Percentiles rank a stretch among this genome's conserved stretches.
Conservation (phyloP, 2,329 filamentous ascomycete species). For the Pseudocercospora fuligena region DNA sequence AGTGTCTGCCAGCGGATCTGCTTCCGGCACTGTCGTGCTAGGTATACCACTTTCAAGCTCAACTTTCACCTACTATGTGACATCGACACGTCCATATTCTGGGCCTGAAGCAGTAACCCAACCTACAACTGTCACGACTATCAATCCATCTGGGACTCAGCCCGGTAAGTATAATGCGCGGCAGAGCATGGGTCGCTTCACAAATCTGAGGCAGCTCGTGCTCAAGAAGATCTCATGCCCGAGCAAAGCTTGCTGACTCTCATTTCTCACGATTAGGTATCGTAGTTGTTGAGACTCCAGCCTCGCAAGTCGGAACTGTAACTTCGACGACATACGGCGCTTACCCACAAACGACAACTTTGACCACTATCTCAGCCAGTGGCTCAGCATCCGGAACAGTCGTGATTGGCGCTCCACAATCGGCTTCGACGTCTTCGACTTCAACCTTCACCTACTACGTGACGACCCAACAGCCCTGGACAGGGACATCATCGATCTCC, state of each 20-base stretch:
- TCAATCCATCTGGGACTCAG: neutral
- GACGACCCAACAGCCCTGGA: constrained; percentile 1
- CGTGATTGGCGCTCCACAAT: constrained; percentile 1
- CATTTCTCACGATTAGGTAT: neutral
- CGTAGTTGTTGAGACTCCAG: constrained; percentile 4
- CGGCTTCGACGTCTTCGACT: neutral
- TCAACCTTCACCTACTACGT: constrained; percentile 4
- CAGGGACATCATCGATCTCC: constrained; percentile 2
- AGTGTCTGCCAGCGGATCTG: neutral
- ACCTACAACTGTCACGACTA: neutral
- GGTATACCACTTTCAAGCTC: neutral
- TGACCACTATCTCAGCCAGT: constrained; percentile 12
- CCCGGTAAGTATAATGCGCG: neutral
- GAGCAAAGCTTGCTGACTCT: neutral
- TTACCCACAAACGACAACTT: constrained; percentile 4
- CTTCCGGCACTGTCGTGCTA: neutral
- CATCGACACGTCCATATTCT: neutral
- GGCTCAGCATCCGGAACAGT: constrained; percentile 5
- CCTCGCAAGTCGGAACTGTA: constrained; percentile 1
- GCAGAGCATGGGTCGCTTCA: no score
- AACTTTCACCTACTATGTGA: constrained; percentile 8
- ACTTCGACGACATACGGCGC: constrained; percentile 2
- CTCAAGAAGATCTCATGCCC: neutral
- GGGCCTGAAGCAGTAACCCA: neutral
- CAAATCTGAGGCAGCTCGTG: no score